Evolutionary conservation across 257 asterid genomes (phyloP).

Genomic region (Orobanche coerulescens): DNA sequence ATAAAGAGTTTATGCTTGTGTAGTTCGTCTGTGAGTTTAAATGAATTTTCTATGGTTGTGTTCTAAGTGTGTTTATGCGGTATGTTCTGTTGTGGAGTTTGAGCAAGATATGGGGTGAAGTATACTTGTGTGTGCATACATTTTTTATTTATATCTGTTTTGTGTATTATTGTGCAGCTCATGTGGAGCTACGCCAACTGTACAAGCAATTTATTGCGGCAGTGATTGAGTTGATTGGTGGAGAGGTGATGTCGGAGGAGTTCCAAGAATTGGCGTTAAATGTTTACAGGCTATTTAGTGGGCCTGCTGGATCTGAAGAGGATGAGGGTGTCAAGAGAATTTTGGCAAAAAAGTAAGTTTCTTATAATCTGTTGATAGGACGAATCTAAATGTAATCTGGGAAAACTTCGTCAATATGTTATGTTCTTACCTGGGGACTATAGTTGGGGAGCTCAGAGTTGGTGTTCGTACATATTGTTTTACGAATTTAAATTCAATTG

Average conservation of each 20-base stretch:
- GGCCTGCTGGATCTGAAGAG: slow-evolving; percentile 36
- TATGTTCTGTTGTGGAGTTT: slow-evolving; percentile 2
- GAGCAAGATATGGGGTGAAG: slow-evolving; percentile 3
- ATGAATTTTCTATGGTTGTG: not conserved
- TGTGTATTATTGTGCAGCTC: slow-evolving; percentile 44
- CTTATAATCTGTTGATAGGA: not conserved
- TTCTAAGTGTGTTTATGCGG: not conserved
- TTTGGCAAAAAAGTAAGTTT: slow-evolving; percentile 46
- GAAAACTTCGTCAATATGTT: slow-evolving; percentile 3
- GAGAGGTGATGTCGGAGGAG: slow-evolving; percentile 80
- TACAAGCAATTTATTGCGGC: slow-evolving; percentile 68
- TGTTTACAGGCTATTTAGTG: slow-evolving; percentile 48
- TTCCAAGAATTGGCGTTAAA: slow-evolving; percentile 75
- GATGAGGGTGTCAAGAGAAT: slow-evolving; percentile 36
- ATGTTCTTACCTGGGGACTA: not conserved
- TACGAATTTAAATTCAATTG: not conserved
- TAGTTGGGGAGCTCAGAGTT: not conserved
- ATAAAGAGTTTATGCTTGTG: not conserved
- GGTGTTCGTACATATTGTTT: not conserved
- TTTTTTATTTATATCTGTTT: not conserved
- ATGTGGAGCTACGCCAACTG: slow-evolving; percentile 57
- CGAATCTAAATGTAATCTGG: not conserved
- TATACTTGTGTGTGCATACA: not conserved
- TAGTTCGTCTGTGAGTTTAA: not conserved
- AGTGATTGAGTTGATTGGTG: slow-evolving; percentile 74